Percentiles rank a stretch among this genome's conserved stretches.
phyloP scores from a whole-genome alignment of 2,329 filamentous ascomycete genomes.

The Blastomyces silverae region DNA sequence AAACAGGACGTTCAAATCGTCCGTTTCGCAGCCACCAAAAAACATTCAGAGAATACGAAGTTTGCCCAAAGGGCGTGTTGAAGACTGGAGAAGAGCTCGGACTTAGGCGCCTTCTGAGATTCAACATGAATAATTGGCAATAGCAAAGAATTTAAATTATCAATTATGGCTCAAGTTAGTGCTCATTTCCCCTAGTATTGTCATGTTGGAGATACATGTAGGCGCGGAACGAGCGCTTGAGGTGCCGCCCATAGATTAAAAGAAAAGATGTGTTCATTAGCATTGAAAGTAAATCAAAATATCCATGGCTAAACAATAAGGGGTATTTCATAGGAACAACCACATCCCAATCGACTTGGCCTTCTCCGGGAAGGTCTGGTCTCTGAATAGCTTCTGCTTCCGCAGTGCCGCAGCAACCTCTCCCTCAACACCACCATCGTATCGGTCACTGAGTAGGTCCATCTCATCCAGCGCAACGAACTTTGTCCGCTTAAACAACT shows the following conservation, averaged over 20 bases:
- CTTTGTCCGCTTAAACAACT: constrained; percentile 44
- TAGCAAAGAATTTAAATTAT: no score
- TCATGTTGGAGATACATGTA: no score
- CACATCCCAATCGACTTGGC: constrained; percentile 34
- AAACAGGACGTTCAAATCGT: neutral
- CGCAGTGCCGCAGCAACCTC: constrained; percentile 27
- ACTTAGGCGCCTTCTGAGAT: no score
- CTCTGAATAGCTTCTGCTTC: constrained; percentile 22
- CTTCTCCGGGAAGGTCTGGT: constrained; percentile 23
- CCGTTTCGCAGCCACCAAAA: neutral
- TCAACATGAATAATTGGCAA: no score
- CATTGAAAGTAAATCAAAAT: neutral
- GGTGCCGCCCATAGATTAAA: neutral
- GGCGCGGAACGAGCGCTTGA: no score
- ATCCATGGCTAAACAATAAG: neutral
- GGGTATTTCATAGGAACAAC: constrained; percentile 32
- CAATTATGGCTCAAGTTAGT: no score
- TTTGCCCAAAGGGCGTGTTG: neutral
- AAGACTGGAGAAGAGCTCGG: no score
- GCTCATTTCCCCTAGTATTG: no score
- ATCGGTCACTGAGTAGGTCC: constrained; percentile 48
- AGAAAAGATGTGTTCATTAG: neutral
- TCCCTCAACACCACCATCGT: constrained; percentile 26
- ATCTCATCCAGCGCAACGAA: constrained; percentile 44
- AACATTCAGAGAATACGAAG: neutral